Evolutionary conservation across 2,329 filamentous ascomycete species (phyloP), one percentile per base, ranked within the genome.

Genomic region (Neodidymelliopsis sp.): DNA sequence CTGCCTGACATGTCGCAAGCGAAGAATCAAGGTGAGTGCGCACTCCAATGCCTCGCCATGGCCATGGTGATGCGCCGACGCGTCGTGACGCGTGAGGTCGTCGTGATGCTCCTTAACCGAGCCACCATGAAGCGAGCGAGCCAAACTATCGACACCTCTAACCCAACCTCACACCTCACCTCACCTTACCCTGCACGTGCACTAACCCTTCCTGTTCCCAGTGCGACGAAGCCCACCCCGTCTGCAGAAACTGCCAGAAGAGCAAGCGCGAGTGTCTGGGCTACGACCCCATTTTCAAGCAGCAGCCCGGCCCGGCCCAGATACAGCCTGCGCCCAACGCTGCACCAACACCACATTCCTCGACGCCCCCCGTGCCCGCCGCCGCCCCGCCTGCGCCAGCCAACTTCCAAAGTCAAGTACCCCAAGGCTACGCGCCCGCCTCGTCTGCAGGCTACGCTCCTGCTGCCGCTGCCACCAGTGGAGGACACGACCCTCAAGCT

Each of bases 201-300:
- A 54, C 67, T 72, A 53, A 72, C 62, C 10, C 53, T 54, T 29
- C 55, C 37, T 33, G 31, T 34, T 62, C 53, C 60, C 72, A 97
- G 94, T 99, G 94, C 77, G 94, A 97, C 83, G 94, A 99, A 80
- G 86, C 85, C 53, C 91, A 96, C 74, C 94, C 94, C 16, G 86
- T 88, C 52, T 99, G 94, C 80, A 87, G 91, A 76, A 91, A 94
- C 70, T 94, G 90, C 77, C 87, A 88, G 69, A 94, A 94, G 74
- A 91, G 88, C 61, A 94, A 93, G 76, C 89, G 90, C 67, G 89
- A 93, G 65, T 94, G 90, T 68, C 72, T 91, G 37, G 90, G 90
- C 45, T 94, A 94, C 82, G 90, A 94, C 67, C 89, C 90, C 27
- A 90, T 93, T 66, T 94, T 93, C 77, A 90, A 91, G 74, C 83